phyloP scores from a whole-genome alignment of 495 filamentous ascomycete genomes.

The Lepraria neglecta region DNA sequence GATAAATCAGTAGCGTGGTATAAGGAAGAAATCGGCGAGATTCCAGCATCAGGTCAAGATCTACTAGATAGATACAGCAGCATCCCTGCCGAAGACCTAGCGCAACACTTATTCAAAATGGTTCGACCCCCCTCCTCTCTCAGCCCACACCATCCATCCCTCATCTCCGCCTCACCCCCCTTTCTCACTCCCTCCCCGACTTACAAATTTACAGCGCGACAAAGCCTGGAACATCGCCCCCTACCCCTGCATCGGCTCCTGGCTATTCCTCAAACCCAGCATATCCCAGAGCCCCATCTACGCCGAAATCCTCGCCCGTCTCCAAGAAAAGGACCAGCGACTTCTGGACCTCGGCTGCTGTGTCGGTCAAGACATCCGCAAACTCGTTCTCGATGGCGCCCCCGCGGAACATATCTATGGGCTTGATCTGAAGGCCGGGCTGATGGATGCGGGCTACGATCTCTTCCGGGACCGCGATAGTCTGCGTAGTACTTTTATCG shows the following conservation, averaged over 20 bases:
- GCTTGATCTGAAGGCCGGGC: constrained; percentile 40
- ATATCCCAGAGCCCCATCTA: constrained; percentile 33
- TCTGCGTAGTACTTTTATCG: constrained; percentile 24
- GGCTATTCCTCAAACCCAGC: constrained; percentile 45
- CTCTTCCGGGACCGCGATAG: constrained; percentile 44
- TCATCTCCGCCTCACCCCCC: no score
- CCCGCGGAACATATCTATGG: constrained; percentile 39
- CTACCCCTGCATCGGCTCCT: constrained; percentile 50
- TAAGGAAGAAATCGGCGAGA: not conserved
- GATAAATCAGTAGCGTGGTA: constrained; percentile 1
- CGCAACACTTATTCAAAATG: not conserved
- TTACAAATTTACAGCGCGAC: constrained; percentile 5
- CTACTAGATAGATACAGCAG: not conserved
- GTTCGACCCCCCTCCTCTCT: no score
- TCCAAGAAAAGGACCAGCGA: constrained; percentile 34
- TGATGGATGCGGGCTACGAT: constrained; percentile 46
- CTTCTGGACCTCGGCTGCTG: constrained; percentile 46
- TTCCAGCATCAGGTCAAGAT: not conserved
- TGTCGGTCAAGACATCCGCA: constrained; percentile 44
- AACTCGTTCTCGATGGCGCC: constrained; percentile 42
- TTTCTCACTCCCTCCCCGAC: no score
- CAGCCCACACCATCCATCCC: no score
- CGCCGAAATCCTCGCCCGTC: constrained; percentile 36
- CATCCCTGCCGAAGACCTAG: not conserved
- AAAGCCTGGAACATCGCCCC: constrained; percentile 30